A percentile compares a stretch with the other conserved stretches of the same genome.
Conservation (phyloP, 2,329 filamentous ascomycete species). For the Ophiostoma sp. region DNA sequence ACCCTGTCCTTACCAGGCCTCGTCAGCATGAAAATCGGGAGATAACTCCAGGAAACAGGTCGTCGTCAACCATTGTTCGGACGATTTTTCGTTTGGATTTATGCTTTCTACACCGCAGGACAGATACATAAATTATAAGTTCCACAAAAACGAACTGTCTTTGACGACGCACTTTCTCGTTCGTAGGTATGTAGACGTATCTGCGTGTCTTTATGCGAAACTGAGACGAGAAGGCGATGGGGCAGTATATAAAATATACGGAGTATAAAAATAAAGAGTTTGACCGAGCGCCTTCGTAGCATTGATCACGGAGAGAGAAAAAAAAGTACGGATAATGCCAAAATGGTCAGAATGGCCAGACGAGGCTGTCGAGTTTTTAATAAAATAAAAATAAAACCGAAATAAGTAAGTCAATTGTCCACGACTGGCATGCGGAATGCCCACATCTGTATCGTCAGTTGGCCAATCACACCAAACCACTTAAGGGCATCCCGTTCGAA, state of each 20-base stretch:
- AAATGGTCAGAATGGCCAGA: not conserved
- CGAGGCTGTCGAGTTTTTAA: not conserved
- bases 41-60: not conserved
- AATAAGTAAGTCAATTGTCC: not conserved
- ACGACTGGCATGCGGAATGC: not conserved
- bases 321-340: not conserved
- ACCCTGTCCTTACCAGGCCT: not conserved
- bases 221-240: not conserved
- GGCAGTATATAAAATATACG: not conserved
- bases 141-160: not conserved
- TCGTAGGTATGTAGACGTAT: not conserved
- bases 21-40: not conserved
- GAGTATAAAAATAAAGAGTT: not conserved
- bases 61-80: not conserved
- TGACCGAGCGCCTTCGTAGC: not conserved
- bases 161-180: too few species aligned
- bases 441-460: not conserved
- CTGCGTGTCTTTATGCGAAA: not conserved
- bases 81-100: not conserved
- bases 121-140: not conserved
- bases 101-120: not conserved
- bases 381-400: not conserved
- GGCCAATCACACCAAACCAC: not conserved
- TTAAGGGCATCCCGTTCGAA: not conserved
- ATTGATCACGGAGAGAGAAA: constrained; percentile 12